Conservation (phyloP, 2,329 filamentous ascomycete species). For the Ascochyta clinopodiicola region DNA sequence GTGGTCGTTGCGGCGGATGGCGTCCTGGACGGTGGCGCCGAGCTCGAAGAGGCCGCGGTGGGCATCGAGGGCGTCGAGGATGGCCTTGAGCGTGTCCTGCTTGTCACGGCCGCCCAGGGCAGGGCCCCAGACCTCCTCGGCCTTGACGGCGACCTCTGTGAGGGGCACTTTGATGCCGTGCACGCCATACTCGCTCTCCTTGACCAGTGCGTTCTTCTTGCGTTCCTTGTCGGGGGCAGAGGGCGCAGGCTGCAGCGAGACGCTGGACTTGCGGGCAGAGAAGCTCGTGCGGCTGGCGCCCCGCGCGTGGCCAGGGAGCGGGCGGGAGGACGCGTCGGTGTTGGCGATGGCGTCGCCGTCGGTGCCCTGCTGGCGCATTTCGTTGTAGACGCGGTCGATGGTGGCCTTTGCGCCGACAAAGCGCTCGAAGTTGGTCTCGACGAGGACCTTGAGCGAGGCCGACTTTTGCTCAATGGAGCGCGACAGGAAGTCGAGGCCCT, state of each 20-base stretch:
- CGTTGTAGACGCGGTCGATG: conserved; percentile 97
- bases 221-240: conserved; percentile 53
- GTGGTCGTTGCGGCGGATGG: conserved; percentile 90
- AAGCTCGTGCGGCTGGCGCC: conserved; percentile 70
- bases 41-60: conserved; percentile 85
- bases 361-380: conserved; percentile 81
- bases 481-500: conserved; percentile 84
- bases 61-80: conserved; percentile 76
- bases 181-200: conserved; percentile 70
- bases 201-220: conserved; percentile 88
- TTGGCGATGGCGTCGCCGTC: conserved; percentile 50
- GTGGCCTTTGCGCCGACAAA: conserved; percentile 97
- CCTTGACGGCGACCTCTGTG: conserved; percentile 88
- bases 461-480: conserved; percentile 97
- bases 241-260: conserved; percentile 34
- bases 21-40: conserved; percentile 76
- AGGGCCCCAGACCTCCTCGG: conserved; percentile 96
- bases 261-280: conserved; percentile 55
- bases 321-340: too few relatives aligned
- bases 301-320: conserved; percentile 57
- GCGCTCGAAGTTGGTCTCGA: conserved; percentile 97
- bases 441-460: conserved; percentile 91
- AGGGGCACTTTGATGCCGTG: conserved; percentile 79
- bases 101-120: conserved; percentile 89
- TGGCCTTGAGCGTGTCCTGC: conserved; percentile 82